Percentiles rank a stretch among this genome's conserved stretches.
Evolutionary conservation across 2,329 filamentous ascomycete species (phyloP).

Genomic region (Thelonectria discophora): DNA sequence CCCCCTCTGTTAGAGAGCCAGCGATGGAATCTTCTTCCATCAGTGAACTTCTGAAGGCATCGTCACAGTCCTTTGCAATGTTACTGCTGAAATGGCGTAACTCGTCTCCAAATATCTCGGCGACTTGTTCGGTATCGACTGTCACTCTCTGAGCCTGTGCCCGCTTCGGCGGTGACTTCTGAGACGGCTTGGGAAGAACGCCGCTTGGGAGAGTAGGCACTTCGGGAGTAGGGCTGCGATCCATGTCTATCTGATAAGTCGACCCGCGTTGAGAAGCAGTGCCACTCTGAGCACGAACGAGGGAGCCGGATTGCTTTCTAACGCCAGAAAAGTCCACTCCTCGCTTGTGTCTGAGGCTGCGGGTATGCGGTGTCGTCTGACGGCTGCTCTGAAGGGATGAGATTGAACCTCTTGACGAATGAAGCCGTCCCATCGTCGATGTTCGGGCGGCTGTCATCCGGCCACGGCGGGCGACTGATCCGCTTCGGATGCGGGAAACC

Average conservation of each 20-base stretch:
- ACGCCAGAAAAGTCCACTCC: slow-evolving; percentile 64
- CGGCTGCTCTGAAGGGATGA: slow-evolving; percentile 60
- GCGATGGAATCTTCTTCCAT: slow-evolving; percentile 52
- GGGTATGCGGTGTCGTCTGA: slow-evolving; percentile 53
- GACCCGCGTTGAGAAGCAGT: slow-evolving; percentile 32
- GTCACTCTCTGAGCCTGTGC: slow-evolving; percentile 16
- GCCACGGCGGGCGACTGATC: slow-evolving; percentile 46
- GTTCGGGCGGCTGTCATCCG: slow-evolving; percentile 43
- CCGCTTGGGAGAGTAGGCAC: slow-evolving; percentile 39
- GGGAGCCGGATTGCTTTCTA: slow-evolving; percentile 51
- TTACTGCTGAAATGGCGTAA: slow-evolving; percentile 84
- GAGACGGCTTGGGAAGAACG: slow-evolving; percentile 37
- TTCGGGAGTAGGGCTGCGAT: slow-evolving; percentile 44
- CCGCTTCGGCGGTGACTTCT: slow-evolving; percentile 24
- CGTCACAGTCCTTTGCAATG: slow-evolving; percentile 89
- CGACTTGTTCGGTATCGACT: slow-evolving; percentile 39
- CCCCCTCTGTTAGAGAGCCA: slow-evolving; percentile 46
- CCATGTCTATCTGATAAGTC: slow-evolving; percentile 33
- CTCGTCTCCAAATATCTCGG: slow-evolving; percentile 71
- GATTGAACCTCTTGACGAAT: slow-evolving; percentile 54
- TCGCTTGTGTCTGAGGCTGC: slow-evolving; percentile 58
- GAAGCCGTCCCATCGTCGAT: slow-evolving; percentile 43
- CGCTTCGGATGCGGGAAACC: slow-evolving; percentile 47
- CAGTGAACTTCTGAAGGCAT: slow-evolving; percentile 81
- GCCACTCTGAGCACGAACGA: slow-evolving; percentile 34